Conservation (phyloP, 225 moss, liverwort and hornwort genomes). For the Straminergon stramineum region DNA sequence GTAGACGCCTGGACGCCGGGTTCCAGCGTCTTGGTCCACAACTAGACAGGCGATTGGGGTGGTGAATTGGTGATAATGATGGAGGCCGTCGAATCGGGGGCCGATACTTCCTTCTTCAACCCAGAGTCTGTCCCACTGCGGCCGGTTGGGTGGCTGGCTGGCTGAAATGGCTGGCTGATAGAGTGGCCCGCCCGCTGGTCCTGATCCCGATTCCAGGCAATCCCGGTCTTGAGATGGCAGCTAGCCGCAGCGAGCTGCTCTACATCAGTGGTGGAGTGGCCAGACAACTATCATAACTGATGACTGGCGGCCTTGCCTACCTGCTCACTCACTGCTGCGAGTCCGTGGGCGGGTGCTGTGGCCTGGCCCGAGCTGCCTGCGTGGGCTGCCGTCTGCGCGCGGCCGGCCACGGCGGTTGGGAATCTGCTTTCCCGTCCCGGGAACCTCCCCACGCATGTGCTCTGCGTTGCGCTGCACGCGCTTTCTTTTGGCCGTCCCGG, state of each 20-base stretch:
- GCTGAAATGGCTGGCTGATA: neutral
- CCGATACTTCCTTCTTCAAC: constrained; percentile 9
- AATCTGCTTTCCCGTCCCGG: neutral
- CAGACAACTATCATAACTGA: neutral
- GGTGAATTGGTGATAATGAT: constrained; percentile 11
- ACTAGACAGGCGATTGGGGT: neutral
- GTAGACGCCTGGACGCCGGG: neutral
- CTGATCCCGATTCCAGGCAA: constrained; percentile 5
- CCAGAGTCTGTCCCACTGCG: neutral
- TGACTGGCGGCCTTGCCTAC: neutral
- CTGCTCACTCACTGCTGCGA: neutral
- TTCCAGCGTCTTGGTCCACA: neutral
- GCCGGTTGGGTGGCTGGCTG: neutral
- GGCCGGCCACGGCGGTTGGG: constrained; percentile 19
- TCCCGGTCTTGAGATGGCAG: neutral
- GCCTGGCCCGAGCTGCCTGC: neutral
- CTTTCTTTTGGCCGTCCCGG: neutral
- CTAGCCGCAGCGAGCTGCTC: neutral
- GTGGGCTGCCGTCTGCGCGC: constrained; percentile 12
- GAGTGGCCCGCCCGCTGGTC: neutral
- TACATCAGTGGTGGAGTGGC: neutral
- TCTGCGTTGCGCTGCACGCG: constrained; percentile 15
- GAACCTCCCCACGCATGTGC: constrained; percentile 6
- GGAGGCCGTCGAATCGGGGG: constrained; percentile 3
- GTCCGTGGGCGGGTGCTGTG: neutral